Evolutionary conservation across 108 stramenopile genomes (phyloP).

Genomic region (Schizochytrium sp.): DNA sequence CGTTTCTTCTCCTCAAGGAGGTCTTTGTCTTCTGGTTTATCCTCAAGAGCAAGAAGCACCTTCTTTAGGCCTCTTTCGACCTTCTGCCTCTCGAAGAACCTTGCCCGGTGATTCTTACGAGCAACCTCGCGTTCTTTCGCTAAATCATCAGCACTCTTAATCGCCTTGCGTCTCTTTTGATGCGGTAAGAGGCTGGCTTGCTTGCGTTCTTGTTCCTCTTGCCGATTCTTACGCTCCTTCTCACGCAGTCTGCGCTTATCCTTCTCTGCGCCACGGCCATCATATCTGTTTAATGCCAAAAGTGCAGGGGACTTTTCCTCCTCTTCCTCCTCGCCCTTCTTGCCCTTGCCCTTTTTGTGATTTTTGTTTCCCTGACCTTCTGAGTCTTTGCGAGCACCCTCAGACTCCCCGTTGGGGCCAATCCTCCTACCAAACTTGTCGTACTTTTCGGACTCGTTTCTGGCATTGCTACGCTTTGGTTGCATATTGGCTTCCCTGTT

Average conservation of each 20-base stretch:
- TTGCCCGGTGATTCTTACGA: conserved; percentile 36
- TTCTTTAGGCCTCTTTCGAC: conserved; percentile 27
- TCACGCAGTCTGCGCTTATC: not conserved
- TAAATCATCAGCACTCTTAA: not conserved
- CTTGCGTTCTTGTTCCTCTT: not conserved
- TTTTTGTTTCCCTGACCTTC: not conserved
- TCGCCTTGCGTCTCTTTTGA: not conserved
- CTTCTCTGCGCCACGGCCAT: not conserved
- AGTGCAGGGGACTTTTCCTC: not conserved
- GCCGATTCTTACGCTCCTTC: not conserved
- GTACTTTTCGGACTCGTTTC: too few relatives aligned
- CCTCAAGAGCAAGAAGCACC: not conserved
- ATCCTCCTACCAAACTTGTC: not conserved
- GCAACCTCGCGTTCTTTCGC: conserved; percentile 40
- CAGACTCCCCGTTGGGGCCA: not conserved
- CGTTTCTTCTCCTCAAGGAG: conserved; percentile 1
- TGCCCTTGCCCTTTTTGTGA: not conserved
- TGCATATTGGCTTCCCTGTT: too few relatives aligned
- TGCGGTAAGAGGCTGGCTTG: not conserved
- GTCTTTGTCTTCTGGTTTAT: conserved; percentile 5
- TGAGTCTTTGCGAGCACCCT: not conserved
- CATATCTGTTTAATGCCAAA: not conserved
- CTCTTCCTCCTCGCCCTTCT: not conserved
- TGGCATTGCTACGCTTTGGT: too few relatives aligned
- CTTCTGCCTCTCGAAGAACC: conserved; percentile 46